phyloP scores from a whole-genome alignment of 2,329 filamentous ascomycete species.

The Monilinia laxa region DNA sequence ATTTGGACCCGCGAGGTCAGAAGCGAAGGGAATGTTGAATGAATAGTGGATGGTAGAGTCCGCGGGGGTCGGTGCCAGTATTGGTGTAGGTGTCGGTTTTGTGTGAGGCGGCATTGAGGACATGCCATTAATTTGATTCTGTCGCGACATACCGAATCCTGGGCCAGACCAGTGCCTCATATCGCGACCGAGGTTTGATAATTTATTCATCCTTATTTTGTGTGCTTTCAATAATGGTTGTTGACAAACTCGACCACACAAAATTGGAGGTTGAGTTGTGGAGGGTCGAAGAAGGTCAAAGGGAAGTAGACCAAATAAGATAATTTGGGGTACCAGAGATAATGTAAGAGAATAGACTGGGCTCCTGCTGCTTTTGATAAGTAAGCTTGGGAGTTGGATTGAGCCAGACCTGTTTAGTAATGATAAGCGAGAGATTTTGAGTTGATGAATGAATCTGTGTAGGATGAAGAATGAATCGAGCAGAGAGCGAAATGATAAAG shows the following conservation, averaged over 20 bases:
- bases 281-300: constrained; percentile 21
- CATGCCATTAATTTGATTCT: constrained; percentile 44
- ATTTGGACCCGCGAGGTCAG: constrained; percentile 86
- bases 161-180: constrained; percentile 69
- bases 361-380: constrained; percentile 20
- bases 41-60: constrained; percentile 85
- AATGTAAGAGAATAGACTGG: constrained; percentile 22
- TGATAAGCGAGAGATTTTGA: constrained; percentile 5
- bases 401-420: constrained; percentile 14
- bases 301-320: constrained; percentile 16
- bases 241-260: constrained; percentile 20
- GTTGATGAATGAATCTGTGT: constrained; percentile 1
- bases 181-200: constrained; percentile 66
- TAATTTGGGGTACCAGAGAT: constrained; percentile 20
- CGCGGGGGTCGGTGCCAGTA: constrained; percentile 67
- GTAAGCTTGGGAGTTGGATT: constrained; percentile 1
- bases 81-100: constrained; percentile 55
- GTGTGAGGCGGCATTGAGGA: constrained; percentile 53
- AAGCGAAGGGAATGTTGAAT: constrained; percentile 96
- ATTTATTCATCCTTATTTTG: constrained; percentile 62
- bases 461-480: not conserved
- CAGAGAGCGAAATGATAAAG: not conserved
- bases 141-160: constrained; percentile 62
- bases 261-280: constrained; percentile 10
- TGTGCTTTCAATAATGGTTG: constrained; percentile 12